Evolutionary conservation across 1,284 basidiomycete species (phyloP).

Genomic region (Malassezia caprae): DNA sequence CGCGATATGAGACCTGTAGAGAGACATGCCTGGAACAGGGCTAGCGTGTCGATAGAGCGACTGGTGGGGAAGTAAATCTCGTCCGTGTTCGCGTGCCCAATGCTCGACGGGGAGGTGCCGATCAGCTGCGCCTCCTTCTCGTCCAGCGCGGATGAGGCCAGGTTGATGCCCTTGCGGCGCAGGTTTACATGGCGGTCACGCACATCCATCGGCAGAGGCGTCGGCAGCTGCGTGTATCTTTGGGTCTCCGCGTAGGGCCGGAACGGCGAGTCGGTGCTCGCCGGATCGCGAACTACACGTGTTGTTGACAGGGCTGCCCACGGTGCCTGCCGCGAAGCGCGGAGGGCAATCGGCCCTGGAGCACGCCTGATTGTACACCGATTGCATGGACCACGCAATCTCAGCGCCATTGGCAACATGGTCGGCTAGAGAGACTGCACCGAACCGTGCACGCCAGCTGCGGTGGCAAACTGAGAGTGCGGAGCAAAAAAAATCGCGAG

Average conservation of each 20-base stretch:
- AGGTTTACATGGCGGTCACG: slow-evolving; percentile 4
- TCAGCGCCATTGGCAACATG: background rate
- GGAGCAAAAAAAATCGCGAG: slow-evolving; percentile 3
- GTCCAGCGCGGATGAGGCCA: background rate
- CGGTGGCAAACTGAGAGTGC: background rate
- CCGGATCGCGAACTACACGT: background rate
- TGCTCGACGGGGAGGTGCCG: slow-evolving; percentile 6
- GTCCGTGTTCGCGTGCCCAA: slow-evolving; percentile 27
- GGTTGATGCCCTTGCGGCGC: slow-evolving; percentile 4
- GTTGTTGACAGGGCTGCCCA: background rate
- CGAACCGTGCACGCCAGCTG: background rate
- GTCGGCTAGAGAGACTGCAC: background rate
- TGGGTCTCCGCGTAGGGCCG: background rate
- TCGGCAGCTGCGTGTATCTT: slow-evolving; percentile 11
- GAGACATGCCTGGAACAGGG: slow-evolving; percentile 41
- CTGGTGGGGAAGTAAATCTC: slow-evolving; percentile 32
- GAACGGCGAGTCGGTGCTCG: background rate
- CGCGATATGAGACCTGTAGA: slow-evolving; percentile 35
- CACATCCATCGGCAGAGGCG: slow-evolving; percentile 12
- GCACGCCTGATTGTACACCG: background rate
- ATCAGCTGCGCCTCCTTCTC: background rate
- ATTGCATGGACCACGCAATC: background rate
- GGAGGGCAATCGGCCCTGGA: background rate
- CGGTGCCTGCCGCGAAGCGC: background rate
- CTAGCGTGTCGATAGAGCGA: slow-evolving; percentile 27